Evolutionary conservation across 2,329 filamentous ascomycete species (phyloP).

Genomic region (Stromatinia cepivora): DNA sequence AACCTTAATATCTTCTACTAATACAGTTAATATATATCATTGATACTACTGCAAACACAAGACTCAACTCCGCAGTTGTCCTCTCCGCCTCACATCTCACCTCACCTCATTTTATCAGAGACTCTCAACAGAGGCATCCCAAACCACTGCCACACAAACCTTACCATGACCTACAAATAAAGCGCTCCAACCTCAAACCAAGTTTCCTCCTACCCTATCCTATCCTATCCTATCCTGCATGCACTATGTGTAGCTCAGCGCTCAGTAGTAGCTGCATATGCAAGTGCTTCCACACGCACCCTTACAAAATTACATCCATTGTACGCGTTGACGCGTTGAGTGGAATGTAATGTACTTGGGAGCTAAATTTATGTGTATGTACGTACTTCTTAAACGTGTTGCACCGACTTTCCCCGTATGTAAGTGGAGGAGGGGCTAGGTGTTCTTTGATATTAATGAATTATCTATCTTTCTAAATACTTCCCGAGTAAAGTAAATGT

Average conservation of each 20-base stretch:
- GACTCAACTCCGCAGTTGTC: too few relatives aligned
- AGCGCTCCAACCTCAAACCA: constrained; percentile 1
- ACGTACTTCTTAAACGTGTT: not conserved
- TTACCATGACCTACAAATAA: not conserved
- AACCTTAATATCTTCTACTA: too few relatives aligned
- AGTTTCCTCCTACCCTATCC: not conserved
- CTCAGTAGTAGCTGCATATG: constrained; percentile 4
- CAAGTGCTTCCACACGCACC: not conserved
- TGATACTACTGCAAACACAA: too few relatives aligned
- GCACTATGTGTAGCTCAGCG: not conserved
- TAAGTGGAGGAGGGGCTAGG: not conserved
- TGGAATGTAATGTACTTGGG: not conserved
- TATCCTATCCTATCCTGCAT: not conserved
- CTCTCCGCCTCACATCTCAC: not conserved
- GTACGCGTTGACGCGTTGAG: constrained; percentile 6
- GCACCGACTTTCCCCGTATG: not conserved
- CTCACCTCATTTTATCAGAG: not conserved
- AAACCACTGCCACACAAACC: not conserved
- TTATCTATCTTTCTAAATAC: too few relatives aligned
- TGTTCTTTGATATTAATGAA: not conserved
- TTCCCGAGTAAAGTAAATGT: too few relatives aligned
- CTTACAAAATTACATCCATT: not conserved
- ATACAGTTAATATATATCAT: too few relatives aligned
- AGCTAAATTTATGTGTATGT: not conserved
- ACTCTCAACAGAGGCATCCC: not conserved